phyloP scores from a whole-genome alignment of 2,329 filamentous ascomycete genomes.

The Fusarium sacchari region DNA sequence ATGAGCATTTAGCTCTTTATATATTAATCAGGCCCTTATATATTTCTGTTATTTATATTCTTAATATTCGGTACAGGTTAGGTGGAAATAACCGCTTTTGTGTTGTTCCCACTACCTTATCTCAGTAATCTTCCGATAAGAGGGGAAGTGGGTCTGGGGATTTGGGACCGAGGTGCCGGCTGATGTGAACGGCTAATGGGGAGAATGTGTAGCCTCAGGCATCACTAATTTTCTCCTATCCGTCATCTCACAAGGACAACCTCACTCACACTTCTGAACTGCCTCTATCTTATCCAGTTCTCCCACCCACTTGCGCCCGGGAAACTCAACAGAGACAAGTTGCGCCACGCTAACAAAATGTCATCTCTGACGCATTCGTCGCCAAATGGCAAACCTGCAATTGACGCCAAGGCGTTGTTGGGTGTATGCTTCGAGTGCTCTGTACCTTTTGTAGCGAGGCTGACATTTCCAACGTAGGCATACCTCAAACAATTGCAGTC shows the following conservation, averaged over 20 bases:
- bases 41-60: background rate
- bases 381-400: background rate
- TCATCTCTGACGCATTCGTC: background rate
- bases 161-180: conserved; percentile 11
- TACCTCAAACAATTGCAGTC: conserved; percentile 20
- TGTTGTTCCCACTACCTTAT: background rate
- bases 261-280: background rate
- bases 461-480: background rate
- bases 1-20: too few relatives aligned
- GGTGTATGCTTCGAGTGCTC: background rate
- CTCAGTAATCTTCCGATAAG: background rate
- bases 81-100: background rate
- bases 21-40: too few relatives aligned
- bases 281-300: background rate
- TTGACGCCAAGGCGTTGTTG: conserved; percentile 10
- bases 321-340: background rate
- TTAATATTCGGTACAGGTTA: background rate
- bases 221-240: background rate
- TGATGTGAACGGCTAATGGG: conserved; percentile 14
- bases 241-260: conserved; percentile 1
- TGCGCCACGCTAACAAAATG: background rate
- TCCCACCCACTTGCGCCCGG: background rate
- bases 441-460: background rate
- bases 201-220: conserved; percentile 2
- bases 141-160: background rate